A percentile compares a stretch with the other conserved stretches of the same genome.
Evolutionary conservation across 2,329 filamentous ascomycete species (phyloP).

Genomic region (Penicillium sp.): DNA sequence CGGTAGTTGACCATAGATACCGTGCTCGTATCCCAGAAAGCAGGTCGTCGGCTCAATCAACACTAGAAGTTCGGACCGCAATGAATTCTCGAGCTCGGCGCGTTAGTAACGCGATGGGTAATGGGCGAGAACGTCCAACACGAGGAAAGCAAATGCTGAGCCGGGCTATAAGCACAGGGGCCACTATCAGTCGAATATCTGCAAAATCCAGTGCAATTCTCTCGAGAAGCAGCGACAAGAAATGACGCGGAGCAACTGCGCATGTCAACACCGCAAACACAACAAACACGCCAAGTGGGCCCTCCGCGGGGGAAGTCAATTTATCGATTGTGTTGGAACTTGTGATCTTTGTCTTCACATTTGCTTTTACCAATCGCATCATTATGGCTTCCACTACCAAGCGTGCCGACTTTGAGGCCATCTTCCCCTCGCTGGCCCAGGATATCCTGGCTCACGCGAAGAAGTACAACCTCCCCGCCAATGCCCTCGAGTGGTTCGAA

Average conservation of each 20-base stretch:
- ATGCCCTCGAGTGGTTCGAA: constrained; percentile 83
- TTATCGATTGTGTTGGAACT: neutral
- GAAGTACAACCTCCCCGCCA: constrained; percentile 77
- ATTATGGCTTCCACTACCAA: constrained; percentile 71
- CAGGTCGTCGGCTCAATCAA: neutral
- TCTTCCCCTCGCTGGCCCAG: constrained; percentile 83
- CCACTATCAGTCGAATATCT: neutral
- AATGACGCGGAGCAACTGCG: constrained; percentile 15
- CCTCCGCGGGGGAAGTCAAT: constrained; percentile 21
- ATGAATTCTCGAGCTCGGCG: constrained; percentile 10
- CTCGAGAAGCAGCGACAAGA: constrained; percentile 1
- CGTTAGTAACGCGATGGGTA: constrained; percentile 6
- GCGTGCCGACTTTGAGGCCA: constrained; percentile 73
- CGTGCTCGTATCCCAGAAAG: neutral
- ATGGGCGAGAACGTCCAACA: neutral
- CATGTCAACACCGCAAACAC: constrained; percentile 25
- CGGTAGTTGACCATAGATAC: neutral
- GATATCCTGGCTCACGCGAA: constrained; percentile 76
- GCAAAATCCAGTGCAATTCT: neutral
- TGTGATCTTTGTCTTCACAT: neutral
- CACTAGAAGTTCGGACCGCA: neutral
- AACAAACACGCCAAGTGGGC: constrained; percentile 26
- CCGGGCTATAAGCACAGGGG: neutral
- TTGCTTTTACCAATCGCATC: constrained; percentile 12
- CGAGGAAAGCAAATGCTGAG: no score